phyloP scores from a whole-genome alignment of 495 filamentous ascomycete species.

The Aspergillus conjunctus region DNA sequence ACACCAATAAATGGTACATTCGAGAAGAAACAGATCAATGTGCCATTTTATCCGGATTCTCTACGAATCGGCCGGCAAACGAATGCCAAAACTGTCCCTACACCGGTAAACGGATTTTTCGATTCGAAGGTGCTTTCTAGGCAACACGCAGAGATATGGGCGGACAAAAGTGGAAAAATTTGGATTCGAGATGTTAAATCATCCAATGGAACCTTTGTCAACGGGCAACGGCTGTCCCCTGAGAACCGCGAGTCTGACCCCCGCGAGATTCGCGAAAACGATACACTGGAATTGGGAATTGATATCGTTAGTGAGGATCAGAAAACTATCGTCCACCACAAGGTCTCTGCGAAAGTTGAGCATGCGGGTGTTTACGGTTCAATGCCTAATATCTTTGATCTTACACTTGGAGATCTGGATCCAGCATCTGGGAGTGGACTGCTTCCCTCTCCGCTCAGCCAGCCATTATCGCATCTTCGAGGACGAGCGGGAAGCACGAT shows the following conservation, averaged over 20 bases:
- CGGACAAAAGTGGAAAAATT: slow-evolving; percentile 83
- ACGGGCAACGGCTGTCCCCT: slow-evolving; percentile 82
- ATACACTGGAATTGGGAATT: slow-evolving; percentile 91
- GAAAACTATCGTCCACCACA: slow-evolving; percentile 96
- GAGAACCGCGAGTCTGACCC: slow-evolving; percentile 96
- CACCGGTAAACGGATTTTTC: slow-evolving; percentile 88
- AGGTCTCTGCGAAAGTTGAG: slow-evolving; percentile 94
- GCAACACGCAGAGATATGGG: slow-evolving; percentile 96
- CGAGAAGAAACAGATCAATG: slow-evolving; percentile 90
- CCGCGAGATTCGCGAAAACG: slow-evolving; percentile 82
- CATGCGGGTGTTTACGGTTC: slow-evolving; percentile 78
- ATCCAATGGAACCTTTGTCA: slow-evolving; percentile 98
- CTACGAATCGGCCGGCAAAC: slow-evolving; percentile 94
- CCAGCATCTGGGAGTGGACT: slow-evolving; percentile 67
- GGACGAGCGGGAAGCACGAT: slow-evolving; percentile 73
- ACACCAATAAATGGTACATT: slow-evolving; percentile 92
- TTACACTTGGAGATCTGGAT: slow-evolving; percentile 88
- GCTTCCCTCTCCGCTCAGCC: slow-evolving; percentile 61
- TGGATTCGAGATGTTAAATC: slow-evolving; percentile 98
- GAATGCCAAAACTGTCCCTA: slow-evolving; percentile 91
- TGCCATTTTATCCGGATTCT: slow-evolving; percentile 86
- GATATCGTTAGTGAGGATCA: slow-evolving; percentile 98
- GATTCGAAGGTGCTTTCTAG: slow-evolving; percentile 96
- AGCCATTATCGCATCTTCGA: slow-evolving; percentile 60
- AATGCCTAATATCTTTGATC: slow-evolving; percentile 72